phyloP scores from a whole-genome alignment of 2,329 filamentous ascomycete genomes.

The Xylariales sp. region DNA sequence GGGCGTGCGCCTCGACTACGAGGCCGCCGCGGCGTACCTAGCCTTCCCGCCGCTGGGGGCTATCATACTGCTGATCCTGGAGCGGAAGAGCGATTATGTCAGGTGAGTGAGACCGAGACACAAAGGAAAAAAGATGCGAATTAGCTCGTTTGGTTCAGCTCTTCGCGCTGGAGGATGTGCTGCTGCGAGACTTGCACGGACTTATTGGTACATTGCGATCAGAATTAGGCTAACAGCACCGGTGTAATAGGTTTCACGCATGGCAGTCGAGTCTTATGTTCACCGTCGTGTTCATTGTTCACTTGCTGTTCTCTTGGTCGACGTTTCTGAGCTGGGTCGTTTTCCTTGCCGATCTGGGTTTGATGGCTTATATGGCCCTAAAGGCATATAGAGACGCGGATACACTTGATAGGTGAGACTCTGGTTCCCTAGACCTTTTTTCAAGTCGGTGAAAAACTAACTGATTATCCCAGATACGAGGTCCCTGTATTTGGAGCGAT shows the following conservation, averaged over 20 bases:
- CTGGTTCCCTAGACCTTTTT: neutral
- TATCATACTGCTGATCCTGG: conserved; percentile 76
- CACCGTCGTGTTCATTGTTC: conserved; percentile 67
- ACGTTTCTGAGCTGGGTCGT: conserved; percentile 79
- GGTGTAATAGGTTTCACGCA: conserved; percentile 71
- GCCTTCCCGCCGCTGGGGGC: conserved; percentile 80
- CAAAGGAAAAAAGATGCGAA: too few species aligned
- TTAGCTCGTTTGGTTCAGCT: neutral
- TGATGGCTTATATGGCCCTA: conserved; percentile 73
- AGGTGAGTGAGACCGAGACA: conserved; percentile 56
- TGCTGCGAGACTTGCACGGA: neutral
- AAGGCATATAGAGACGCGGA: conserved; percentile 82
- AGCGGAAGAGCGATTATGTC: conserved; percentile 96
- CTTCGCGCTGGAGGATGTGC: neutral
- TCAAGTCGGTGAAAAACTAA: conserved; percentile 7
- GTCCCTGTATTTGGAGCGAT: conserved; percentile 81
- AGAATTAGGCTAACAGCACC: conserved; percentile 5
- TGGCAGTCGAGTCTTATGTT: conserved; percentile 91
- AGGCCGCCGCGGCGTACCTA: conserved; percentile 87
- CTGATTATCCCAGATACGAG: conserved; percentile 61
- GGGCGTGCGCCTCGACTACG: conserved; percentile 80
- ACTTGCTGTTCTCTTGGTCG: conserved; percentile 85
- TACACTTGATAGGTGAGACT: conserved; percentile 53
- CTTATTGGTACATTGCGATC: neutral
- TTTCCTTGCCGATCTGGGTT: conserved; percentile 66